Evolutionary conservation across 805 yeast genomes (phyloP).

Genomic region (Suhomyces faveliae): DNA sequence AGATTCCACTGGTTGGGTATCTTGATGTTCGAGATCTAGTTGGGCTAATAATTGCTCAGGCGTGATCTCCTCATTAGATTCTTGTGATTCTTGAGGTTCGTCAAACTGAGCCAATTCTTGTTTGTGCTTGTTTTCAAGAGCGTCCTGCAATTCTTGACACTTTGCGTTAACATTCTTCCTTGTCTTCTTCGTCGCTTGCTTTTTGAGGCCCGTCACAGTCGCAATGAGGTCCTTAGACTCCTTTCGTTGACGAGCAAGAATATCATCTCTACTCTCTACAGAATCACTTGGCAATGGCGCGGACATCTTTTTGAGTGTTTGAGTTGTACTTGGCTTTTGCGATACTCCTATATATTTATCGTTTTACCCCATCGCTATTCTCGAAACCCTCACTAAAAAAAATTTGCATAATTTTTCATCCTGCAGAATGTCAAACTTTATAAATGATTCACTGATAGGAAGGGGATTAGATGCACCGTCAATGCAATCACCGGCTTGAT

Average conservation of each 20-base stretch:
- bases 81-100: constrained; percentile 23
- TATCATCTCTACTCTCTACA: constrained; percentile 34
- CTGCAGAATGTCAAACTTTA: not conserved
- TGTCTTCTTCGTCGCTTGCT: constrained; percentile 78
- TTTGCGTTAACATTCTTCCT: constrained; percentile 62
- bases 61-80: constrained; percentile 47
- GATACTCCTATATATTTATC: not conserved
- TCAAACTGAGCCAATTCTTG: constrained; percentile 42
- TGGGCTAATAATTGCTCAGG: constrained; percentile 70
- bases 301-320: not conserved
- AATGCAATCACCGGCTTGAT: not conserved
- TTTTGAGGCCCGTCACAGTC: constrained; percentile 70
- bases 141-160: constrained; percentile 59
- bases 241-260: constrained; percentile 62
- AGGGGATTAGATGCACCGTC: not conserved
- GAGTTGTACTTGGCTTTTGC: not conserved
- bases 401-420: not conserved
- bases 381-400: not conserved
- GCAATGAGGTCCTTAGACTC: constrained; percentile 68
- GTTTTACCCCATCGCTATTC: not conserved
- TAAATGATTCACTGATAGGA: not conserved
- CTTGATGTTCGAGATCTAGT: constrained; percentile 20
- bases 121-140: constrained; percentile 53
- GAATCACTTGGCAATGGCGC: not conserved
- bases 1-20: not conserved